Evolutionary conservation across 108 stramenopile genomes (phyloP), one percentile per base, ranked within the genome.

Genomic region (Hondaea fermentalgiana): DNA sequence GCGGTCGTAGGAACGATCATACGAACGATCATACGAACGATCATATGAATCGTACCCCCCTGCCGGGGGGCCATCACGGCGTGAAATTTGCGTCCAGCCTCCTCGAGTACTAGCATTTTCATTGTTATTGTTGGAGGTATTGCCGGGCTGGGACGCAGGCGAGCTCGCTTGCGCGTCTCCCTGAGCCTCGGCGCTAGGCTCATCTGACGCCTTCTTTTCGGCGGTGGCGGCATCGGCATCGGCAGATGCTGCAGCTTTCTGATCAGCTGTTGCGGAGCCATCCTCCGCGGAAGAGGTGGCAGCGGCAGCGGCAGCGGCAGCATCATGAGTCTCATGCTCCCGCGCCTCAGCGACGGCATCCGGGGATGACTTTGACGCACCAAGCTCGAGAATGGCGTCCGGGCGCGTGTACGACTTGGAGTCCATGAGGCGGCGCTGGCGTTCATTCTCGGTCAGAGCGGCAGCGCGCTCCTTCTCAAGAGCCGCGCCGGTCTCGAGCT

Each of bases 391-490:
- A 45, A 83, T 53, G 76, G 76, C 76, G 51, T 83, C 76, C 12
- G 76, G 76, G 17, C 76, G 76, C n/a, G 45, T 53, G 76, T 53
- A 83, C 6, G 76, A 83, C 28, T 83, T 83, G 2, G 51, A 53
- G n/a, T 83, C 76, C 49, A 53, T 83, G 25, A 83, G 76, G 23
- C 76, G 76, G 49, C 51, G 49, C 28, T 83, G 76, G 49, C 76
- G 76, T 23, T 83, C 76, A 17, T 83, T 83, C 51, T 83, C 76
- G 49, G 76, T 53, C 0, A 53, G n/a, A 0, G 76, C 76, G 12
- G 76, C 76, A 21, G 76, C 76, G 28, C 76, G 76, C 76, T 83
- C 76, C 76, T 47, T 53, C 3, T 83, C 76, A 12, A 83, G 49
- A 12, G 76, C 76, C 6, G 76, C 76, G 76, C 51, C 51, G 49